Evolutionary conservation across 2,329 filamentous ascomycete species (phyloP), one percentile per base, ranked within the genome.

Genomic region (Elsinoe ampelina): DNA sequence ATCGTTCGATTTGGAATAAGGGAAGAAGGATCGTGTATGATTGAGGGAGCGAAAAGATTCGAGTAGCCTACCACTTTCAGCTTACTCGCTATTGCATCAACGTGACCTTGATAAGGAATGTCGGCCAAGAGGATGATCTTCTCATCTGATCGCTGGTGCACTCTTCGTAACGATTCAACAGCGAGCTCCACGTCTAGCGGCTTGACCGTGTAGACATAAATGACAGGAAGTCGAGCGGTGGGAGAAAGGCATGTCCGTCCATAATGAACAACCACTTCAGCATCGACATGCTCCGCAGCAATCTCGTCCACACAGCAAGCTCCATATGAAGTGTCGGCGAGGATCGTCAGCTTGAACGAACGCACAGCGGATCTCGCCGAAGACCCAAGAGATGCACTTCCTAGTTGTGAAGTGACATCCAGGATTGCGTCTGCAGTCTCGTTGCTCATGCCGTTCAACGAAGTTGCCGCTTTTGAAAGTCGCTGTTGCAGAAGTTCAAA

Each of bases 231-330:
- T 57, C 90, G 78, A 10, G 87, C 87, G 0, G 92, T 95, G 0
- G 92, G 92, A 6, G 90, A 96, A 20, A 98, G 77, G 67, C 93
- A 98, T 0, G 92, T 86, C 54, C 93, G 80, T 2, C 93, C 93
- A 65, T 97, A 98, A 69, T 98, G 93, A 12, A 98, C 85, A 1
- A 97, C 87, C 0, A 90, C 88, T 60, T 97, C 86, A 5, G 93
- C 91, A 65, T 89, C 80, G 13, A 89, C 86, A 69, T 98, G 93
- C 70, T 98, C 91, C 2, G 93, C 93, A 0, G 93, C 93, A 39
- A 97, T 85, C 73, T 98, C 93, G 66, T 98, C 93, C 15, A 97
- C 91, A 66, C 93, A 98, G 73, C 93, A 98, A 0, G 92, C 86
- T 59, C 93, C 95, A 71, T 97, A 98, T 1, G 92, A 96, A 2